phyloP scores from a whole-genome alignment of 2,329 filamentous ascomycete species.

The Westerdykella sp. region DNA sequence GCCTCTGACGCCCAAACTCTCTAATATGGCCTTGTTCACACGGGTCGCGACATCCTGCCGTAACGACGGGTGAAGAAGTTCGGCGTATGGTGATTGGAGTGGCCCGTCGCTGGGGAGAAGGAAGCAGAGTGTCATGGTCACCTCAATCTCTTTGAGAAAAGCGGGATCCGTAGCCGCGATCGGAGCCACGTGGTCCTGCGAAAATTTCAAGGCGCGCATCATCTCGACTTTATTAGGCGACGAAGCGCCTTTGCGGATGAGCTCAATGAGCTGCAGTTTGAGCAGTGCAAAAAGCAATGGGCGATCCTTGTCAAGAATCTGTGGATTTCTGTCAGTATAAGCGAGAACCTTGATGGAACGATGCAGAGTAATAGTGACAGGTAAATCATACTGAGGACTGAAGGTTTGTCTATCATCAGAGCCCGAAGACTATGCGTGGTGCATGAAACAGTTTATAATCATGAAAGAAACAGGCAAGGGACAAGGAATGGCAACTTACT shows the following conservation, averaged over 20 bases:
- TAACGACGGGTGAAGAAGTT: conserved; percentile 71
- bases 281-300: conserved; percentile 84
- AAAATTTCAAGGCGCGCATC: conserved; percentile 74
- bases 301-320: conserved; percentile 84
- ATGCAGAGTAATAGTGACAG: conserved; percentile 35
- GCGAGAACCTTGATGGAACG: neutral
- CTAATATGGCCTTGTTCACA: conserved; percentile 84
- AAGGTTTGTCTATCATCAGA: conserved; percentile 84
- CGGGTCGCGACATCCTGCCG: conserved; percentile 76
- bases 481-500: conserved; percentile 54
- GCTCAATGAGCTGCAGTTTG: conserved; percentile 84
- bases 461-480: conserved; percentile 49
- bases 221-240: conserved; percentile 62
- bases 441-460: conserved; percentile 99
- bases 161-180: conserved; percentile 73
- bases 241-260: conserved; percentile 72
- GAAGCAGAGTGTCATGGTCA: conserved; percentile 86
- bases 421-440: conserved; percentile 96
- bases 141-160: conserved; percentile 81
- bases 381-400: conserved; percentile 77
- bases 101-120: conserved; percentile 67
- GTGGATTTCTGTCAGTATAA: conserved; percentile 19
- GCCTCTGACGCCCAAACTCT: conserved; percentile 62
- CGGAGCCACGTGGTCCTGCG: conserved; percentile 78
- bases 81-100: conserved; percentile 67